Conservation (phyloP, 257 asterid genomes). For the Voacanga thouarsii region DNA sequence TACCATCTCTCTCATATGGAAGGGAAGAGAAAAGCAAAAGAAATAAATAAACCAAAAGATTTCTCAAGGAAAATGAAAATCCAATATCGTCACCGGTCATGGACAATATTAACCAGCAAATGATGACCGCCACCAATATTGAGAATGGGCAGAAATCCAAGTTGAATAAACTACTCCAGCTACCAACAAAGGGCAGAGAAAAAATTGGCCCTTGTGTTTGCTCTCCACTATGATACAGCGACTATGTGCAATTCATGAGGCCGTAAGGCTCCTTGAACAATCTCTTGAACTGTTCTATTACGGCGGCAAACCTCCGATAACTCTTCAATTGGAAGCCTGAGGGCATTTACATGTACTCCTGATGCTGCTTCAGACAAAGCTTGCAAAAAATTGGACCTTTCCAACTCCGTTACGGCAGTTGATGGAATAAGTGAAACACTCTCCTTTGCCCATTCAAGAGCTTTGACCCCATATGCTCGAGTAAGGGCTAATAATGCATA, state of each 20-base stretch:
- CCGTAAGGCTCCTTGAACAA: conserved; percentile 94
- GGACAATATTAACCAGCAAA: conserved; percentile 22
- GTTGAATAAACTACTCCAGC: conserved; percentile 3
- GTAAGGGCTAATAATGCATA: conserved; percentile 73
- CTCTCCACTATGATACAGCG: conserved; percentile 56
- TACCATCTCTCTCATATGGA: not conserved
- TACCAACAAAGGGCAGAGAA: conserved; percentile 44
- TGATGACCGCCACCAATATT: conserved; percentile 21
- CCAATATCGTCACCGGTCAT: conserved; percentile 14
- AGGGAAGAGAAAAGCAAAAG: not conserved
- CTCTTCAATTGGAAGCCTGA: conserved; percentile 80
- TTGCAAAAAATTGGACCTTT: conserved; percentile 69
- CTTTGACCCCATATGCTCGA: conserved; percentile 66
- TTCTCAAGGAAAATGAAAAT: not conserved
- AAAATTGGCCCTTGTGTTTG: conserved; percentile 56
- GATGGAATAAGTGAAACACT: conserved; percentile 75
- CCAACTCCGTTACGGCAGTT: conserved; percentile 75
- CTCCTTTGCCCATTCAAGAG: conserved; percentile 84
- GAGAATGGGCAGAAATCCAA: conserved; percentile 35
- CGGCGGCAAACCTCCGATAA: conserved; percentile 91
- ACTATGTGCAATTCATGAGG: conserved; percentile 74
- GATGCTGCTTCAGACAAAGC: conserved; percentile 71
- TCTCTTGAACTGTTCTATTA: conserved; percentile 92
- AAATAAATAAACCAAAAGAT: not conserved
- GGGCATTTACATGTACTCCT: conserved; percentile 50